Evolutionary conservation across 1,284 basidiomycete species (phyloP).

Genomic region (Ustilago xerochloae): DNA sequence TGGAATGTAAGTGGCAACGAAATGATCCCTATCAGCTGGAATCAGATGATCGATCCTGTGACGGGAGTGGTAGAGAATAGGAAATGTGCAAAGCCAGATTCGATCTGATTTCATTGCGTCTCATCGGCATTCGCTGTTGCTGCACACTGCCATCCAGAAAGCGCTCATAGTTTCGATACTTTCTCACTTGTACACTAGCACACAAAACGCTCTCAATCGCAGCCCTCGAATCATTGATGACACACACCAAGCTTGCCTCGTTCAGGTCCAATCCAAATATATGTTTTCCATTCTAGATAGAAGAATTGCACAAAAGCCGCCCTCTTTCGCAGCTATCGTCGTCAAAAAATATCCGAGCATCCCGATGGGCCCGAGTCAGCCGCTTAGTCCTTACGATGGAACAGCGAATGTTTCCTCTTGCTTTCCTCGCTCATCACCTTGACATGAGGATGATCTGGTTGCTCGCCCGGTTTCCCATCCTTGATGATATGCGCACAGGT

Average conservation of each 20-base stretch:
- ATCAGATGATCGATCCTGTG: conserved; percentile 87
- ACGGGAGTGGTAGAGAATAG: conserved; percentile 83
- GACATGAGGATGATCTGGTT: conserved; percentile 64
- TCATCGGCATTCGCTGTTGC: too few relatives aligned
- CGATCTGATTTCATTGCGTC: conserved; percentile 11
- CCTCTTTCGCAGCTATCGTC: neutral
- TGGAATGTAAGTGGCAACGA: conserved; percentile 41
- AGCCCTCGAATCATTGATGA: neutral
- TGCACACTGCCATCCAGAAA: too few relatives aligned
- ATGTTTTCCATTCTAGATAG: conserved; percentile 18
- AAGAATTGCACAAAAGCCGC: neutral
- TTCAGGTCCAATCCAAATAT: conserved; percentile 4
- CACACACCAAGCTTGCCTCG: too few relatives aligned
- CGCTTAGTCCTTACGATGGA: conserved; percentile 56
- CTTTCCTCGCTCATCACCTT: conserved; percentile 56
- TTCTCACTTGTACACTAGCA: neutral
- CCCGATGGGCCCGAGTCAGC: neutral
- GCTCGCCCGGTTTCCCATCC: conserved; percentile 50
- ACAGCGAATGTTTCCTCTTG: conserved; percentile 60
- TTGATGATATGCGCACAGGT: conserved; percentile 64
- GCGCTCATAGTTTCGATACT: too few relatives aligned
- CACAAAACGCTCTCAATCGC: neutral
- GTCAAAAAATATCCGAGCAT: neutral
- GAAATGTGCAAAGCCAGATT: conserved; percentile 85
- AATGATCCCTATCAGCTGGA: conserved; percentile 76